A percentile compares a stretch with the other conserved stretches of the same genome.
These are phyloP conservation scores for Ophiostoma novo-ulmi DNA, from an alignment of 2,329 filamentous ascomycete species.

Conservation along the genomic window DNA sequence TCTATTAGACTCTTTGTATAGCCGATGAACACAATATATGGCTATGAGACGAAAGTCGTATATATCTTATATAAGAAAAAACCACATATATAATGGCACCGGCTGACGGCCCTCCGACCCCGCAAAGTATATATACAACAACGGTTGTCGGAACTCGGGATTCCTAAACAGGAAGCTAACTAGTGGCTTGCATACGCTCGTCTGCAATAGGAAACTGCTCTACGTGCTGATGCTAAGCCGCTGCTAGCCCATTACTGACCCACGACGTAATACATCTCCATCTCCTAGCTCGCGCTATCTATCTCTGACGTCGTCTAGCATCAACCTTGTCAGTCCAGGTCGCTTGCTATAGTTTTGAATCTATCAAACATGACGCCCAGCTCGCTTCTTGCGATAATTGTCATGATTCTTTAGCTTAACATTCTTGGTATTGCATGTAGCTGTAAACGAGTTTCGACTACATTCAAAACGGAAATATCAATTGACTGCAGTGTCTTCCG, in stretches of 20 bases:
- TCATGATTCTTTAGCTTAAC: background rate
- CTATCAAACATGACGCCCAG: too few species aligned
- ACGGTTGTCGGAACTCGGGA: conserved; percentile 3
- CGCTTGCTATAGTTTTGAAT: background rate
- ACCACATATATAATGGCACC: background rate
- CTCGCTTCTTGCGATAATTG: background rate
- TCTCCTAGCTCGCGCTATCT: background rate
- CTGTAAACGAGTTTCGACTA: background rate
- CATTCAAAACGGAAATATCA: background rate
- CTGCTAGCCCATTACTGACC: background rate
- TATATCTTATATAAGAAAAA: background rate
- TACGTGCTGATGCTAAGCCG: background rate
- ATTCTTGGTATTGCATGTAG: background rate
- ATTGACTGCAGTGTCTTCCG: background rate
- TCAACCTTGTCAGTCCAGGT: background rate
- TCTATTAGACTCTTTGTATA: background rate
- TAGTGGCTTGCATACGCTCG: background rate
- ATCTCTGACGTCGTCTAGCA: background rate
- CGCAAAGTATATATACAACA: background rate
- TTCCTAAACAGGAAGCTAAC: background rate
- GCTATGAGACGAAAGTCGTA: background rate
- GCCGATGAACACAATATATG: background rate
- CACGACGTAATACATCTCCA: background rate
- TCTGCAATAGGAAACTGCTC: background rate
- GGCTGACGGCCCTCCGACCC: background rate